phyloP scores from a whole-genome alignment of 345 rosid species.

The Aethionema arabicum region DNA sequence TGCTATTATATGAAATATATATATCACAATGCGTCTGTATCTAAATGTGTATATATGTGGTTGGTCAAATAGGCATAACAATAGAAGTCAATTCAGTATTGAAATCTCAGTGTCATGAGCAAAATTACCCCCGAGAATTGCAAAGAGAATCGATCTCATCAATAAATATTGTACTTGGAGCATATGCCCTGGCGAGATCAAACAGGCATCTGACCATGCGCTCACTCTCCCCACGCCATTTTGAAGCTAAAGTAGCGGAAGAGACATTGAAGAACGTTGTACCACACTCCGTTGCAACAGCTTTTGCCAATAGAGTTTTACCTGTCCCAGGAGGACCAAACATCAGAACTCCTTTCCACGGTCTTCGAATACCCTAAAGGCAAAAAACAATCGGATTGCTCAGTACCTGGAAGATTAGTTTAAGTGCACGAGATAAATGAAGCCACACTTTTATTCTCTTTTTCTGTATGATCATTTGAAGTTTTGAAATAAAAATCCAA shows the following conservation, averaged over 20 bases:
- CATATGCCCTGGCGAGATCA: slow-evolving; percentile 95
- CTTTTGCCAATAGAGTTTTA: slow-evolving; percentile 92
- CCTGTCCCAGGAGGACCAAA: slow-evolving; percentile 99
- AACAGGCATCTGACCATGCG: slow-evolving; percentile 96
- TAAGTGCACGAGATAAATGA: background rate
- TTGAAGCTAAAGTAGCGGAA: slow-evolving; percentile 94
- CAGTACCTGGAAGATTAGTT: background rate
- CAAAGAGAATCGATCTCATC: slow-evolving; percentile 98
- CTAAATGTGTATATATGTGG: too few relatives aligned
- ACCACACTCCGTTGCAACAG: slow-evolving; percentile 98
- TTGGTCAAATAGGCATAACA: too few relatives aligned
- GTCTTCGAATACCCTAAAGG: slow-evolving; percentile 95
- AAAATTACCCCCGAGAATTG: slow-evolving; percentile 90
- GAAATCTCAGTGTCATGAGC: slow-evolving; percentile 7
- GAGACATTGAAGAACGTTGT: slow-evolving; percentile 97
- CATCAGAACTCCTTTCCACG: slow-evolving; percentile 99
- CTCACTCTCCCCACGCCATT: slow-evolving; percentile 99
- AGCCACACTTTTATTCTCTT: slow-evolving; percentile 10
- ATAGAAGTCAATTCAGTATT: background rate
- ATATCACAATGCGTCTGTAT: too few relatives aligned
- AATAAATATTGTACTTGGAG: slow-evolving; percentile 95
- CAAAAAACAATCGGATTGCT: slow-evolving; percentile 2
- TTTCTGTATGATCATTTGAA: slow-evolving; percentile 1
- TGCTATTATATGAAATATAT: too few relatives aligned
- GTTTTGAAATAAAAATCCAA: slow-evolving; percentile 6